Evolutionary conservation across 75 land plant genomes (phyloP).

Genomic region (Sequoia sempervirens): DNA sequence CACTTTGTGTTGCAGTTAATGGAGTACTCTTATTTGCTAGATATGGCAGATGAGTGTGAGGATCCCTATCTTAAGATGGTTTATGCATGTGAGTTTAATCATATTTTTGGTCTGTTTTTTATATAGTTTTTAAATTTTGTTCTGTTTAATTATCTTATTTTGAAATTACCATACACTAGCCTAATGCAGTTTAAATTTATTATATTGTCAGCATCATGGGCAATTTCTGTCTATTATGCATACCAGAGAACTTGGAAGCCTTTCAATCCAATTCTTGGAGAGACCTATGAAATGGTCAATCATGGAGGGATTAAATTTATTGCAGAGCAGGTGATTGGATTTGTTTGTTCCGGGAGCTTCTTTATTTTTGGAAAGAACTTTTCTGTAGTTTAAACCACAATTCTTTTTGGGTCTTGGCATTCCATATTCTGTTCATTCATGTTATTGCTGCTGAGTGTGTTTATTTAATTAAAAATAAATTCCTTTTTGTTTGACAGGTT

Average conservation of each 20-base stretch:
- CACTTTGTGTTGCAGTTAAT: constrained; percentile 58
- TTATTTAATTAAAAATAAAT: background rate
- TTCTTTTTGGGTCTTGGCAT: background rate
- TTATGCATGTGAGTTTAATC: constrained; percentile 66
- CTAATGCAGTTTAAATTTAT: background rate
- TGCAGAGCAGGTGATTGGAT: constrained; percentile 71
- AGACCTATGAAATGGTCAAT: constrained; percentile 96
- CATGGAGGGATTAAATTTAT: constrained; percentile 85
- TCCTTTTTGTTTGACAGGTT: constrained; percentile 45
- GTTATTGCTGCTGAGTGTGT: background rate
- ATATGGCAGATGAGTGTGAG: constrained; percentile 81
- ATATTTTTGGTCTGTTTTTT: background rate
- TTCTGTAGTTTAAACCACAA: background rate
- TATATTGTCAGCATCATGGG: constrained; percentile 75
- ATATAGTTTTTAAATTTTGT: background rate
- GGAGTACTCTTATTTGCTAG: constrained; percentile 88
- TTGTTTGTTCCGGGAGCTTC: background rate
- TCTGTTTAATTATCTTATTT: background rate
- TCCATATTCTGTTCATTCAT: background rate
- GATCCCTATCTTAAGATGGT: constrained; percentile 89
- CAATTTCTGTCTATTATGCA: constrained; percentile 86
- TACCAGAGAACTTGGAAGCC: constrained; percentile 97
- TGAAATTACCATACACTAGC: background rate
- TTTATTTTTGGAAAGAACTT: background rate
- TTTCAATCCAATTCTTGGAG: constrained; percentile 96